Base-by-base conservation (phyloP, 83 land plant species). In the Diphasiastrum complanatum region DNA sequence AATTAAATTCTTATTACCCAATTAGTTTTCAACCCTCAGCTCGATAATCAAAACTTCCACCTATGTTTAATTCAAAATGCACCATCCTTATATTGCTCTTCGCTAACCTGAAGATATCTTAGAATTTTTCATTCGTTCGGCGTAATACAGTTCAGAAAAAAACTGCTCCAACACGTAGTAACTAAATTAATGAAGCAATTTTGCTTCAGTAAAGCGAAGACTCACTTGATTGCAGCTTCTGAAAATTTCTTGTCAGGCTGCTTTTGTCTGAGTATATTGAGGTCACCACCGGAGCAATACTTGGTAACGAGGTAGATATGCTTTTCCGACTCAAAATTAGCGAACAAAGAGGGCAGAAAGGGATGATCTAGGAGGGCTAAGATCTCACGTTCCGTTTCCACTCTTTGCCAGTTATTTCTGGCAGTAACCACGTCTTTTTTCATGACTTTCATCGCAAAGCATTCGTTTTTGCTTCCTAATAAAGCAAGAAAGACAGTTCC, bases 211-310 rank as follows among this genome's bases (percentile, higher is more conserved):
- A 8, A 8, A 38, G 43, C 43, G 25, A 22, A 28, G 14, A 54
- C 58, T 54, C 29, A 54, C 58, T n/a, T 4, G 14, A 33, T 33
- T 14, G 58, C 58, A 54, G n/a, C 14, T 25, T 54, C 58, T 8
- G 58, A 54, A 25, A 54, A 54, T 54, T n/a, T 22, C 33, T 54
- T 54, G 33, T 54, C 58, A 5, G 58, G 34, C n/a, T 54, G 58
- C 10, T 25, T 18, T 33, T 54, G 58, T 33, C 58, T 22, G 29
- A 54, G 58, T 14, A 6, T 26, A 25, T 54, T 54, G n/a, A 54
- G 11, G 33, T 54, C 58, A 4, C 58, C 58, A 4, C 58, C 58
- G 34, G 33, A 33, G 58, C n/a, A n/a, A n/a, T n/a, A n/a, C n/a
- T n/a, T n/a, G n/a, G n/a, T n/a, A n/a, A n/a, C n/a, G n/a, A n/a